These are phyloP conservation scores for Phanerodontia chrysosporium DNA, from an alignment of 768 basidiomycete species.

Conservation along the genomic window DNA sequence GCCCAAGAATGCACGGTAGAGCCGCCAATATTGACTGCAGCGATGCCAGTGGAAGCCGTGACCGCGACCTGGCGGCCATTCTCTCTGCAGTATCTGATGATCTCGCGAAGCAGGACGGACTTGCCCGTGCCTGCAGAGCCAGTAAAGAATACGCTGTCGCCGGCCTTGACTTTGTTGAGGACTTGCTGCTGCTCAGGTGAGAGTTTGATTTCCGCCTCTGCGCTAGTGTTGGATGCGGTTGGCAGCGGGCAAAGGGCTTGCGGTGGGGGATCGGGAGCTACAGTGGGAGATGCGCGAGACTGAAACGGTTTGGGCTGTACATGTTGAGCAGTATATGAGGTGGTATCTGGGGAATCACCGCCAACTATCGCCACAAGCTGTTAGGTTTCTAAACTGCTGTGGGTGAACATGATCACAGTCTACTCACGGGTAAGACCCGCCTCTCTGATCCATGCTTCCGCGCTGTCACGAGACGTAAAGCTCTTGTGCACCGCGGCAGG, in stretches of 20 bases:
- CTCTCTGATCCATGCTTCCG: slow-evolving; percentile 45
- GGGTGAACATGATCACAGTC: no score
- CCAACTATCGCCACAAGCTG: no score
- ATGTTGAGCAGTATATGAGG: no score
- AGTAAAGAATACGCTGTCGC: slow-evolving; percentile 76
- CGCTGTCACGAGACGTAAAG: slow-evolving; percentile 40
- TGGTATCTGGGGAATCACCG: no score
- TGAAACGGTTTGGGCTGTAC: slow-evolving; percentile 2
- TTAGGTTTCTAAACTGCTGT: no score
- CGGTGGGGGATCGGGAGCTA: not conserved
- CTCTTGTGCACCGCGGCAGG: slow-evolving; percentile 50
- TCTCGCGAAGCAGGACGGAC: slow-evolving; percentile 72
- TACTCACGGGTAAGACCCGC: no score
- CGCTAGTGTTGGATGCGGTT: not conserved
- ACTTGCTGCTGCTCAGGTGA: slow-evolving; percentile 51
- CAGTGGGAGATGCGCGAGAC: not conserved
- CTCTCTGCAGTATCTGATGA: slow-evolving; percentile 49
- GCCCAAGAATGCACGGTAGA: slow-evolving; percentile 80
- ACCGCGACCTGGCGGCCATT: slow-evolving; percentile 46
- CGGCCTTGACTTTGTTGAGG: slow-evolving; percentile 47
- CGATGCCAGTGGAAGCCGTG: slow-evolving; percentile 77
- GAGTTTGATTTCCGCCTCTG: slow-evolving; percentile 27
- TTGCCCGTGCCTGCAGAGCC: slow-evolving; percentile 89
- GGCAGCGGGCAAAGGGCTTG: not conserved
- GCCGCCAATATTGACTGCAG: slow-evolving; percentile 78